Percentiles rank a stretch among this genome's conserved stretches.
Conservation (phyloP, 192 early-diverging fungal species). For the Linderina pennispora region DNA sequence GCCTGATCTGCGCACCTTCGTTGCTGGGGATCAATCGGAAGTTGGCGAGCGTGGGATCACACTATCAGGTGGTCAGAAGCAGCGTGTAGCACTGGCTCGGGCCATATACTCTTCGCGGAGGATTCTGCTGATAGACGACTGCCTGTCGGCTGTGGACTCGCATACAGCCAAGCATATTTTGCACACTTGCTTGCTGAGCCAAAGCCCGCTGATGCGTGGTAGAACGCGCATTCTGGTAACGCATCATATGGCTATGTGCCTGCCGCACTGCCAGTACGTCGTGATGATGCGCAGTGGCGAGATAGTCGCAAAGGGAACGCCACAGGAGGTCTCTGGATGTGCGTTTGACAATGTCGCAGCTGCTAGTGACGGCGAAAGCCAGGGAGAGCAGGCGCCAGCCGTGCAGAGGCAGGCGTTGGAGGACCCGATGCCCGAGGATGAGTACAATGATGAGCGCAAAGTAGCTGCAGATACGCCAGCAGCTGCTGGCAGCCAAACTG, state of each 20-base stretch:
- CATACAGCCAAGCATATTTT: slow-evolving; percentile 84
- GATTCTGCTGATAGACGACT: slow-evolving; percentile 73
- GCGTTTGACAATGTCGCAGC: too few species aligned
- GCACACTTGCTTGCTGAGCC: slow-evolving; percentile 60
- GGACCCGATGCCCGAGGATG: neutral
- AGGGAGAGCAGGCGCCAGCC: too few species aligned
- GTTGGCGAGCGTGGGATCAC: slow-evolving; percentile 83
- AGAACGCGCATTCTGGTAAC: slow-evolving; percentile 83
- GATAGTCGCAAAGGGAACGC: slow-evolving; percentile 8
- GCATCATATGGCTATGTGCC: slow-evolving; percentile 67
- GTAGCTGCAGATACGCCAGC: too few species aligned
- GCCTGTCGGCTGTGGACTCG: slow-evolving; percentile 88
- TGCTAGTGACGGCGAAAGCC: too few species aligned
- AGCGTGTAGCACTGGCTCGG: slow-evolving; percentile 77
- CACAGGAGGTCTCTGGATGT: slow-evolving; percentile 2
- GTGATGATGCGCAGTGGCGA: slow-evolving; percentile 56
- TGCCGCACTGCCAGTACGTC: slow-evolving; percentile 49
- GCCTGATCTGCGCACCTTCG: slow-evolving; percentile 73
- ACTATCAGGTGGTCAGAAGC: slow-evolving; percentile 80
- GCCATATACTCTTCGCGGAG: slow-evolving; percentile 61
- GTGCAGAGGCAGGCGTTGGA: too few species aligned
- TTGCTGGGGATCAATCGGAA: slow-evolving; percentile 82
- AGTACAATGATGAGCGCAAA: too few species aligned
- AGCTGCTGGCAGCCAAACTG: too few species aligned
- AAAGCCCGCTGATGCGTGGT: slow-evolving; percentile 49